Evolutionary conservation across 2,329 filamentous ascomycete species (phyloP), one percentile per base, ranked within the genome.

Genomic region (Talaromyces islandicus): DNA sequence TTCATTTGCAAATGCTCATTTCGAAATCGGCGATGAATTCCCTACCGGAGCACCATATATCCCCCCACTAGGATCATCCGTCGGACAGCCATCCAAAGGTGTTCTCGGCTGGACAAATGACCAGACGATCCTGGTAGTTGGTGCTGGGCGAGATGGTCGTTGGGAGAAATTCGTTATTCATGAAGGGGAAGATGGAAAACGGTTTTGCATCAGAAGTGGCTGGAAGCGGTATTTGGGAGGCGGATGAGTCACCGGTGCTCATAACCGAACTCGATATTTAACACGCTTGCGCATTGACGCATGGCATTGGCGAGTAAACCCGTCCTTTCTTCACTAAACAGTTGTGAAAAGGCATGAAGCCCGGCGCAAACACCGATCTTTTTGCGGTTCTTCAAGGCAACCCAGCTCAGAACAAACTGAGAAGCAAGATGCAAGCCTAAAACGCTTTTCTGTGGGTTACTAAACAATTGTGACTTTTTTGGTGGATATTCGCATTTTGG

Each of bases 121-220:
- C 64, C 79, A 85, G 24, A 89, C 83, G 17, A 77, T 96, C 11
- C 77, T 92, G 1, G 87, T 96, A 0, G 80, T 96, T 55, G 89
- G 92, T 3, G 89, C 90, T 0, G 92, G 92, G 0, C 82, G 83
- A 62, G 90, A 94, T 70, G 89, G 89, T 17, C 82, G 89, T 56
- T 97, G 92, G 91, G 92, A 97, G 77, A 92, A 89, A 63, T 96
- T 96, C 68, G 79, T 87, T 21, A 78, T 95, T 56, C 81, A 81
- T n/a, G 82, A 88, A 59, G 83, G 83, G 14, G 83, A 87, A 24
- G 86, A 89, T 63, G 89, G 90, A 10, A 85, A 84, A 65, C 81
- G 86, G 51, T 79, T 84, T 56, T 85, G 89, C 63, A 77, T 85
- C 30, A 82, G 89, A 64, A 88, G 92, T 68, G 90, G 89, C 1